A percentile compares a stretch with the other conserved stretches of the same genome.
phyloP scores from a whole-genome alignment of 2,329 filamentous ascomycete species.

The Lachnellula suecica region DNA sequence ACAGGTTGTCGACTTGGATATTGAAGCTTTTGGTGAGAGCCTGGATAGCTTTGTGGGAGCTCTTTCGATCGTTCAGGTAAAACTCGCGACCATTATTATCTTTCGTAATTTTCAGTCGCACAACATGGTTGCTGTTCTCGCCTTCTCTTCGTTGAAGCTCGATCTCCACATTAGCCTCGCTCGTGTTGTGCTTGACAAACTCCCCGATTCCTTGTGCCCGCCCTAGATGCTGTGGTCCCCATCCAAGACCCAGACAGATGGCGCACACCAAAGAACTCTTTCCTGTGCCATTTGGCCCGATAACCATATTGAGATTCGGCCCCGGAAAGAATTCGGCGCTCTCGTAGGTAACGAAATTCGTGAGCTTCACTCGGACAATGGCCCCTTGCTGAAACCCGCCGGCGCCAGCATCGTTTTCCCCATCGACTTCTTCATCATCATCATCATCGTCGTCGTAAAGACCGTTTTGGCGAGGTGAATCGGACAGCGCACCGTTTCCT shows the following conservation, averaged over 20 bases:
- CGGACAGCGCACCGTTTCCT: slow-evolving; percentile 12
- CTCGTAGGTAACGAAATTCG: slow-evolving; percentile 94
- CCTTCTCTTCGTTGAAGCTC: slow-evolving; percentile 70
- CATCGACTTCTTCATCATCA: slow-evolving; percentile 11
- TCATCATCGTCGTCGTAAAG: slow-evolving; percentile 4
- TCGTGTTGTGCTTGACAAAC: slow-evolving; percentile 87
- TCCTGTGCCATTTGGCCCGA: slow-evolving; percentile 96
- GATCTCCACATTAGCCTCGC: slow-evolving; percentile 81
- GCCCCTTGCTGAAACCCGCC: slow-evolving; percentile 60
- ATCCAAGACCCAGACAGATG: slow-evolving; percentile 90
- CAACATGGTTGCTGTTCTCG: slow-evolving; percentile 65
- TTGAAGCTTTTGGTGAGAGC: slow-evolving; percentile 68
- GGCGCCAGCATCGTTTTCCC: slow-evolving; percentile 1
- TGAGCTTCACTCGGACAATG: slow-evolving; percentile 82
- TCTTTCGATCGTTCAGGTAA: slow-evolving; percentile 67
- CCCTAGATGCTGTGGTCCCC: slow-evolving; percentile 77
- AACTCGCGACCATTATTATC: slow-evolving; percentile 83
- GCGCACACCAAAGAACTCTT: slow-evolving; percentile 98
- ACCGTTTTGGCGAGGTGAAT: slow-evolving; percentile 4
- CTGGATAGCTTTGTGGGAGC: slow-evolving; percentile 63
- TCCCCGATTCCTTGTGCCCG: slow-evolving; percentile 82
- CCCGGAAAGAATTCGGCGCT: slow-evolving; percentile 88
- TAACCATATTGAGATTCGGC: slow-evolving; percentile 95
- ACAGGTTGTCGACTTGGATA: slow-evolving; percentile 97
- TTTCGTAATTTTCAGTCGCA: slow-evolving; percentile 74